Conservation (phyloP, 2,329 filamentous ascomycete genomes). For the Phialocephala subalpina region DNA sequence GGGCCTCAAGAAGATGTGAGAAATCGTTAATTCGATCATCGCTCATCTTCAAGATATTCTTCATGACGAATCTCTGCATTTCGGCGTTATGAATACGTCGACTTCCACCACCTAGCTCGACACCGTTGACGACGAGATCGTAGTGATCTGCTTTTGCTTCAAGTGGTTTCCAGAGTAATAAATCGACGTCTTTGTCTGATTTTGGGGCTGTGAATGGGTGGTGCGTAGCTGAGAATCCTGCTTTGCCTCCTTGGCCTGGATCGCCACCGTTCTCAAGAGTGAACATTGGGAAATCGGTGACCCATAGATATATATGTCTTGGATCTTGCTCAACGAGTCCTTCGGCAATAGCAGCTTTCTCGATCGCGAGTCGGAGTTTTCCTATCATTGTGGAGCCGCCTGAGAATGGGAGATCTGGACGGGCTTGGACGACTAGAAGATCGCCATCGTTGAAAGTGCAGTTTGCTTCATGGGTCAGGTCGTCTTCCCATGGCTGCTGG, state of each 20-base stretch:
- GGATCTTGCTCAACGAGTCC: conserved; percentile 35
- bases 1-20: conserved; percentile 81
- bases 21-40: conserved; percentile 80
- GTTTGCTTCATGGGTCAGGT: conserved; percentile 45
- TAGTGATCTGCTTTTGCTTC: conserved; percentile 86
- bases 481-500: conserved; percentile 27
- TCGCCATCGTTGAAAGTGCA: conserved; percentile 69
- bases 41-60: conserved; percentile 73
- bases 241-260: conserved; percentile 74
- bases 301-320: conserved; percentile 78
- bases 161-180: conserved; percentile 76
- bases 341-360: conserved; percentile 40
- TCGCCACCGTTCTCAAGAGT: conserved; percentile 69
- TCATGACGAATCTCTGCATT: conserved; percentile 86
- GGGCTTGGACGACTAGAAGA: conserved; percentile 82
- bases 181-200: conserved; percentile 73
- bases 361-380: conserved; percentile 41
- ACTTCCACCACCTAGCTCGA: conserved; percentile 93
- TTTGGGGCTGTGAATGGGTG: conserved; percentile 95
- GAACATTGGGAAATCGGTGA: conserved; percentile 92
- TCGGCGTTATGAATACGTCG: conserved; percentile 87
- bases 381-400: conserved; percentile 72
- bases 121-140: conserved; percentile 93
- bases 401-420: conserved; percentile 65
- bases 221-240: conserved; percentile 87